Conservation (phyloP, 805 yeast species). For the Spathaspora arborariae region DNA sequence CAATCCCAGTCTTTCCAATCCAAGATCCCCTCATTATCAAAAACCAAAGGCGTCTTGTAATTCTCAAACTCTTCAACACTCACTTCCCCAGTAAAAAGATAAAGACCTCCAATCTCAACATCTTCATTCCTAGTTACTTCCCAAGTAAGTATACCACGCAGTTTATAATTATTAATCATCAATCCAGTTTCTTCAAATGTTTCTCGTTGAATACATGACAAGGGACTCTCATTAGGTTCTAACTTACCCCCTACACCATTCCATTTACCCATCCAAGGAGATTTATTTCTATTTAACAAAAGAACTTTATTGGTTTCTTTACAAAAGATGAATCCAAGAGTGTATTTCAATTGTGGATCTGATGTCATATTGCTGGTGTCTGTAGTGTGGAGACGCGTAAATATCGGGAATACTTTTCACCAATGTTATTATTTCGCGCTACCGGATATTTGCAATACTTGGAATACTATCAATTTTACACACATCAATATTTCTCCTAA, state of each 20-base stretch:
- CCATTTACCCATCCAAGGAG: constrained; percentile 48
- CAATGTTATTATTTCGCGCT: too few relatives aligned
- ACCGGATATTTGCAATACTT: too few relatives aligned
- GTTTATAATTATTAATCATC: constrained; percentile 19
- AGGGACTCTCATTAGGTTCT: constrained; percentile 30
- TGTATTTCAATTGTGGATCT: constrained; percentile 13
- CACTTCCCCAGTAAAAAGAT: constrained; percentile 37
- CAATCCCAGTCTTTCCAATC: constrained; percentile 40
- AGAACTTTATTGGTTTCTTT: constrained; percentile 28
- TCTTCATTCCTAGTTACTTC: constrained; percentile 6
- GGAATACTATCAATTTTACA: too few relatives aligned
- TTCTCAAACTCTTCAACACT: constrained; percentile 16
- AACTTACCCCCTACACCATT: constrained; percentile 46
- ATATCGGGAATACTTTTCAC: too few relatives aligned
- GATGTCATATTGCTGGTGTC: too few relatives aligned
- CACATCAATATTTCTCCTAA: too few relatives aligned
- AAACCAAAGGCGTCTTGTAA: constrained; percentile 25
- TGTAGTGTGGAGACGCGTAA: too few relatives aligned
- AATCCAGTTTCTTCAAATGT: constrained; percentile 41
- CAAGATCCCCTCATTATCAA: constrained; percentile 38
- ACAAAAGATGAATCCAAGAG: constrained; percentile 26
- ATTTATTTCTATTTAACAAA: constrained; percentile 36
- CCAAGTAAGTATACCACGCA: constrained; percentile 38
- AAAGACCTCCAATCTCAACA: constrained; percentile 31
- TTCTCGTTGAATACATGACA: constrained; percentile 39